A percentile compares a stretch with the other conserved stretches of the same genome.
phyloP scores from a whole-genome alignment of 768 basidiomycete species.

The Tephrocybe sp. region DNA sequence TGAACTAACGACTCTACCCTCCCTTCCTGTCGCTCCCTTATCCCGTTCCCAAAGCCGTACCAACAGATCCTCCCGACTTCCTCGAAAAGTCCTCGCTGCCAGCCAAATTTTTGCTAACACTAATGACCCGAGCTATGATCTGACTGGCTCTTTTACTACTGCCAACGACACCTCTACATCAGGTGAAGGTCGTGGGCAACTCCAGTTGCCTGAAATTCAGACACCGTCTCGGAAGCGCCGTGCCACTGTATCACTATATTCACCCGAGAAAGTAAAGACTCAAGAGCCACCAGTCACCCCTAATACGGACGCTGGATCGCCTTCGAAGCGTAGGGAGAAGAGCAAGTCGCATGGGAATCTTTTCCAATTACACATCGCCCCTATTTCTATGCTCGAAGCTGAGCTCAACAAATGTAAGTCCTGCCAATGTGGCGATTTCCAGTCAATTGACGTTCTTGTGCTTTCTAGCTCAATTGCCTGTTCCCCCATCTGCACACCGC shows the following conservation, averaged over 20 bases:
- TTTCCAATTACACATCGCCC: constrained; percentile 63
- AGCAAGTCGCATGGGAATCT: constrained; percentile 66
- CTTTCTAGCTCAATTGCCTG: constrained; percentile 34
- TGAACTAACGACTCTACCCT: constrained; percentile 48
- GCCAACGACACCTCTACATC: constrained; percentile 23
- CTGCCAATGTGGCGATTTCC: not conserved
- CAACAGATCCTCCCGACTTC: constrained; percentile 52
- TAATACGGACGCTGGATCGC: constrained; percentile 45
- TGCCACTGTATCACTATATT: constrained; percentile 68
- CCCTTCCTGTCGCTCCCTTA: constrained; percentile 62
- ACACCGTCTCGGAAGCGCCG: constrained; percentile 50
- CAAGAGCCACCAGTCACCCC: constrained; percentile 20
- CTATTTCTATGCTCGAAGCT: constrained; percentile 61
- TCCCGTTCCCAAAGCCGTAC: constrained; percentile 46
- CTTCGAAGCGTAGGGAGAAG: constrained; percentile 67
- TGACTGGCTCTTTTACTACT: constrained; percentile 32
- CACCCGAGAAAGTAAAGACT: constrained; percentile 50
- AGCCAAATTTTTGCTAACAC: constrained; percentile 69
- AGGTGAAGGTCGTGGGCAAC: constrained; percentile 23
- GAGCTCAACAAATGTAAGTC: constrained; percentile 64
- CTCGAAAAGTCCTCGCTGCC: constrained; percentile 62
- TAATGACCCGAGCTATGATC: constrained; percentile 34
- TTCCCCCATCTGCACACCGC: constrained; percentile 48
- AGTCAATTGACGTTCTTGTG: constrained; percentile 1
- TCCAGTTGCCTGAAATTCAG: constrained; percentile 34